Percentiles rank a stretch among this genome's conserved stretches.
phyloP scores from a whole-genome alignment of 176 grass and related monocot genomes.

The Sorghum bicolor region DNA sequence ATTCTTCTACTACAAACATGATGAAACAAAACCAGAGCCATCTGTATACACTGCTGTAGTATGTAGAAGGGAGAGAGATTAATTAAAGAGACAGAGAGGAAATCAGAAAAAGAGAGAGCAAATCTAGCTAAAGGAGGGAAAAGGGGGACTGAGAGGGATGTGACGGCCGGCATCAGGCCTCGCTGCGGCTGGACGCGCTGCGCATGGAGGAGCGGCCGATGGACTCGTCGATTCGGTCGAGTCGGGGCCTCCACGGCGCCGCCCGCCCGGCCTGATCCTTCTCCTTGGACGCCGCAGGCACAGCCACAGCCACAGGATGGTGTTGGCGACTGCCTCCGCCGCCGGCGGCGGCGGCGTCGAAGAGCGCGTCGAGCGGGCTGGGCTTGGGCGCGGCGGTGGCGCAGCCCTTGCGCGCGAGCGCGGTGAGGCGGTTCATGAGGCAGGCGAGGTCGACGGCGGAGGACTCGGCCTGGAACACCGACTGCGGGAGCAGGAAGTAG shows the following conservation, averaged over 20 bases:
- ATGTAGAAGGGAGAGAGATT: too few species aligned
- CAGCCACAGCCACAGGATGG: neutral
- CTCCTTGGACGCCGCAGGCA: neutral
- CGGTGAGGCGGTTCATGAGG: conserved; percentile 79
- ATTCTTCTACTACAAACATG: too few species aligned
- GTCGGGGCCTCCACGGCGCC: conserved; percentile 46
- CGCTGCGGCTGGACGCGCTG: conserved; percentile 38
- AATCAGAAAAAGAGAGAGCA: too few species aligned
- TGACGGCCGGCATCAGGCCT: neutral
- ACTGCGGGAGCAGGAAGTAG: conserved; percentile 86
- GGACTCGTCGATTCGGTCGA: conserved; percentile 81
- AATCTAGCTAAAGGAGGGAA: neutral
- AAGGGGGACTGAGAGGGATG: too few species aligned
- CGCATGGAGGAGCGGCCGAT: conserved; percentile 47
- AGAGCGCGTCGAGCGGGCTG: conserved; percentile 47
- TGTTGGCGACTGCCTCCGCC: neutral
- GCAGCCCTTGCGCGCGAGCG: conserved; percentile 48
- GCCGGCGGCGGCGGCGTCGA: neutral
- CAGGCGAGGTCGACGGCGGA: conserved; percentile 83
- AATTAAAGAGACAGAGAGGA: too few species aligned
- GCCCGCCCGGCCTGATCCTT: neutral
- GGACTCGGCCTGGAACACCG: conserved; percentile 71
- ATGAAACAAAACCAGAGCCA: too few species aligned
- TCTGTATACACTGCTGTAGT: too few species aligned
- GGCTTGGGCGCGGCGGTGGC: neutral